phyloP scores from a whole-genome alignment of 805 yeast species.

The Wickerhamomyces silvicola region DNA sequence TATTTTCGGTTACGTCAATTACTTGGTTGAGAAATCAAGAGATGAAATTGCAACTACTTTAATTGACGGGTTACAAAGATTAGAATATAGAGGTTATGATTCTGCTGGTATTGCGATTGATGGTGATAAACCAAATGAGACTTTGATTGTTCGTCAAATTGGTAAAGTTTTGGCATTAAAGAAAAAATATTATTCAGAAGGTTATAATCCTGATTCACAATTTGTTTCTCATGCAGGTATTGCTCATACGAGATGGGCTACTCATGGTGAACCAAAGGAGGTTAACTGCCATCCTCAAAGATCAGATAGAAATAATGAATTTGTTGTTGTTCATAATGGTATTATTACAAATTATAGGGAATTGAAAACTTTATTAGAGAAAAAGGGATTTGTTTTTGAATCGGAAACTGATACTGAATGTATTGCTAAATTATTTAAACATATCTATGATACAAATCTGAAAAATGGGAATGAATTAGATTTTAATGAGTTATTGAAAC shows the following conservation, averaged over 20 bases:
- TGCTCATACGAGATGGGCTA: constrained; percentile 99
- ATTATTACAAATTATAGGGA: constrained; percentile 94
- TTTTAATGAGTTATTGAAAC: constrained; percentile 87
- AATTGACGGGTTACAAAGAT: constrained; percentile 77
- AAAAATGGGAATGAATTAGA: constrained; percentile 75
- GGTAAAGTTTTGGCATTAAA: constrained; percentile 87
- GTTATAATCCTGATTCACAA: constrained; percentile 53
- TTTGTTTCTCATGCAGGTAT: constrained; percentile 90
- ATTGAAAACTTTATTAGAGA: constrained; percentile 69
- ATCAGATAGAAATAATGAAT: constrained; percentile 77
- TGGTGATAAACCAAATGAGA: constrained; percentile 71
- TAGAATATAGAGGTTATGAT: constrained; percentile 98
- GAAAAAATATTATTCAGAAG: constrained; percentile 46
- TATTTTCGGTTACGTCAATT: constrained; percentile 96
- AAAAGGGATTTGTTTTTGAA: constrained; percentile 79
- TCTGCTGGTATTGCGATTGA: constrained; percentile 95
- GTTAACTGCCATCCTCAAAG: constrained; percentile 94
- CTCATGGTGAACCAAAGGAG: constrained; percentile 90
- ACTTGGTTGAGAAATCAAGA: constrained; percentile 82
- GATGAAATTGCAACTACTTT: constrained; percentile 89
- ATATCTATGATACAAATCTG: constrained; percentile 71
- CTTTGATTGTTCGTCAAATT: constrained; percentile 70
- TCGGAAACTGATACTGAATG: constrained; percentile 97
- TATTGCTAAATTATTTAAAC: constrained; percentile 92
- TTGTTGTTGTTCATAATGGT: constrained; percentile 95